Evolutionary conservation across 2,329 filamentous ascomycete genomes (phyloP).

Genomic region (Xylariaceae sp.): DNA sequence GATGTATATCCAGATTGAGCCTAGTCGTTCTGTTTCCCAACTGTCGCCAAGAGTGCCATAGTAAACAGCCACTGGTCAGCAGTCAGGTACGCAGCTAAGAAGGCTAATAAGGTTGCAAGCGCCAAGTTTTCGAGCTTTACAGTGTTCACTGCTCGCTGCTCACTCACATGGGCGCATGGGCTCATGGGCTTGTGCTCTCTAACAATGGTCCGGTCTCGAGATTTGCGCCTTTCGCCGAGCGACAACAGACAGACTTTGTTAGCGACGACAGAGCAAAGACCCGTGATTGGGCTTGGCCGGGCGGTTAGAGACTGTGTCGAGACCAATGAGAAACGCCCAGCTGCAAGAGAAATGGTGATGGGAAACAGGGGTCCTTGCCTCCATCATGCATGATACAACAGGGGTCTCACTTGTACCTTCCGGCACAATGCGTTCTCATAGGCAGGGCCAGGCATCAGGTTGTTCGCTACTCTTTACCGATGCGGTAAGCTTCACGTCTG

Average conservation of each 20-base stretch:
- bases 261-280: constrained; percentile 11
- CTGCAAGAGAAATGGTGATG: constrained; percentile 7
- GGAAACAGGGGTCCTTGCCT: constrained; percentile 13
- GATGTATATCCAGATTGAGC: constrained; percentile 17
- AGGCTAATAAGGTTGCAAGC: background rate
- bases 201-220: constrained; percentile 21
- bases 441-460: no score
- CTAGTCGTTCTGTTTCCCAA: constrained; percentile 3
- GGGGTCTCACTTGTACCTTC: constrained; percentile 1
- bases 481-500: background rate
- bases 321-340: constrained; percentile 23
- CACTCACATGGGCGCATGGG: no score
- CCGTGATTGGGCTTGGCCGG: constrained; percentile 26
- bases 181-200: no score
- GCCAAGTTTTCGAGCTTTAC: background rate
- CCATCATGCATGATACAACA: constrained; percentile 16
- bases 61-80: constrained; percentile 12
- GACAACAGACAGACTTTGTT: constrained; percentile 21
- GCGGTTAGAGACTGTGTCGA: constrained; percentile 26
- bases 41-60: constrained; percentile 9
- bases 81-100: constrained; percentile 7
- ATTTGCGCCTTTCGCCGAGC: constrained; percentile 15
- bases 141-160: no score
- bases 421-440: no score
- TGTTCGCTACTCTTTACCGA: no score